A percentile compares a stretch with the other conserved stretches of the same genome.
These are phyloP conservation scores for Botrytis elliptica DNA, from an alignment of 2,329 filamentous ascomycete species.

Conservation along the genomic window DNA sequence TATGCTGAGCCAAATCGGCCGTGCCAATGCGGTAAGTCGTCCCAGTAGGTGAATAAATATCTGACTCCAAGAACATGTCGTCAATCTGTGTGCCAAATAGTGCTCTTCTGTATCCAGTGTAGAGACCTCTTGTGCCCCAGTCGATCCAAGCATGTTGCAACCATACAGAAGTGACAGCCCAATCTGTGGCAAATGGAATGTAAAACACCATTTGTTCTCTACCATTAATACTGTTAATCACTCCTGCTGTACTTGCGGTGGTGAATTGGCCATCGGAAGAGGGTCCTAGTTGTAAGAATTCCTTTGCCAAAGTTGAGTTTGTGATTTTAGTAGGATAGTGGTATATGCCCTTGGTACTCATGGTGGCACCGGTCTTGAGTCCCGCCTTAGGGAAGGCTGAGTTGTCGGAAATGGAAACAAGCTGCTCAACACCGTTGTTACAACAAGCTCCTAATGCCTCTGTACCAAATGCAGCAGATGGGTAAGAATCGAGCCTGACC, in stretches of 20 bases:
- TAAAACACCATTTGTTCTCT: constrained; percentile 64
- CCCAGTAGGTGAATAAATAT: constrained; percentile 48
- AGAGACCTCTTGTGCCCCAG: constrained; percentile 59
- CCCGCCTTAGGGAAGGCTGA: constrained; percentile 54
- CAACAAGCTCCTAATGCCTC: constrained; percentile 45
- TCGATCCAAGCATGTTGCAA: constrained; percentile 61
- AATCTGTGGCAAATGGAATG: constrained; percentile 45
- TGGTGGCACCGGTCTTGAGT: constrained; percentile 44
- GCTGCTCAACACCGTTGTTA: constrained; percentile 47
- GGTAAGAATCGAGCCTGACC: constrained; percentile 59
- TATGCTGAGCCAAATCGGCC: constrained; percentile 48
- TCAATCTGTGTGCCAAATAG: constrained; percentile 45
- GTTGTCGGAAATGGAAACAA: constrained; percentile 51
- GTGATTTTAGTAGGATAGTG: constrained; percentile 58
- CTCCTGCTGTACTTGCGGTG: constrained; percentile 49
- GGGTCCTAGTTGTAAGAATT: constrained; percentile 53
- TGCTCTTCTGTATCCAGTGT: constrained; percentile 35
- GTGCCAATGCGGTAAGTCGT: constrained; percentile 50
- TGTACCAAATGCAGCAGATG: constrained; percentile 49
- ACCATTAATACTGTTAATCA: constrained; percentile 57
- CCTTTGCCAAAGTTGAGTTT: constrained; percentile 53
- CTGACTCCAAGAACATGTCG: constrained; percentile 58
- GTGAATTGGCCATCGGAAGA: constrained; percentile 42
- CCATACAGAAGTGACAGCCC: constrained; percentile 52
- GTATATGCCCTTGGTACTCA: constrained; percentile 53